A percentile compares a stretch with the other conserved stretches of the same genome.
Evolutionary conservation across 176 grass and related monocot species (phyloP).

Genomic region (Carex myosuroides): DNA sequence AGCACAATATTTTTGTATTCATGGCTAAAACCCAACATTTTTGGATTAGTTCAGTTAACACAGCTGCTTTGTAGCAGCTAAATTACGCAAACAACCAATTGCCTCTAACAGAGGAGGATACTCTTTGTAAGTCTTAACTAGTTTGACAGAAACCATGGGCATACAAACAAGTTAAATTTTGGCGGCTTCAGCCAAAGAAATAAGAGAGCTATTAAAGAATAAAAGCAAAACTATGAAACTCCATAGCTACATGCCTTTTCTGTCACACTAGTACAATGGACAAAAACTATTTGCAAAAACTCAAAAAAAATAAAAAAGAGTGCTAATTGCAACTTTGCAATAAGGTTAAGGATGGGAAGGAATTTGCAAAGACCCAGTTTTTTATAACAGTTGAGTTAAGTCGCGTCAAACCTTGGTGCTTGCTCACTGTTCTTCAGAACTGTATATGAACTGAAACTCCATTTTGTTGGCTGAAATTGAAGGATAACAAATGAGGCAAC

Average conservation of each 20-base stretch:
- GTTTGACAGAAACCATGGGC: neutral
- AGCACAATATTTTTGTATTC: neutral
- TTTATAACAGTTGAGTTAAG: neutral
- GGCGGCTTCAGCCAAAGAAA: neutral
- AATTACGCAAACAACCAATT: neutral
- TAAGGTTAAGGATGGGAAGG: neutral
- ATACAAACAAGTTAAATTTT: neutral
- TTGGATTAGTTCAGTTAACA: neutral
- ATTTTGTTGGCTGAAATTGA: conserved; percentile 83
- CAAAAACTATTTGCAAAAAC: neutral
- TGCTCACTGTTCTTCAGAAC: conserved; percentile 81
- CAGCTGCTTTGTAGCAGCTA: neutral
- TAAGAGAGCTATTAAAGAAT: neutral
- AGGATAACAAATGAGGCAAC: conserved; percentile 14
- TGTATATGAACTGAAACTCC: conserved; percentile 84
- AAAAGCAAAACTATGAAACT: neutral
- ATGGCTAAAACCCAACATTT: neutral
- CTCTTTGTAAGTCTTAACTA: conserved; percentile 6
- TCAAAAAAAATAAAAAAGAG: neutral
- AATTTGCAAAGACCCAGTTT: conserved; percentile 10
- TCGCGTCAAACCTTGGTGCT: conserved; percentile 56
- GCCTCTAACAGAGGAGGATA: neutral
- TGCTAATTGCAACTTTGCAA: neutral
- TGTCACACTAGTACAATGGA: neutral
- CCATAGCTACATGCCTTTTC: neutral